A percentile compares a stretch with the other conserved stretches of the same genome.
phyloP scores from a whole-genome alignment of 768 basidiomycete species.

The Leccinellum rugosiceps region DNA sequence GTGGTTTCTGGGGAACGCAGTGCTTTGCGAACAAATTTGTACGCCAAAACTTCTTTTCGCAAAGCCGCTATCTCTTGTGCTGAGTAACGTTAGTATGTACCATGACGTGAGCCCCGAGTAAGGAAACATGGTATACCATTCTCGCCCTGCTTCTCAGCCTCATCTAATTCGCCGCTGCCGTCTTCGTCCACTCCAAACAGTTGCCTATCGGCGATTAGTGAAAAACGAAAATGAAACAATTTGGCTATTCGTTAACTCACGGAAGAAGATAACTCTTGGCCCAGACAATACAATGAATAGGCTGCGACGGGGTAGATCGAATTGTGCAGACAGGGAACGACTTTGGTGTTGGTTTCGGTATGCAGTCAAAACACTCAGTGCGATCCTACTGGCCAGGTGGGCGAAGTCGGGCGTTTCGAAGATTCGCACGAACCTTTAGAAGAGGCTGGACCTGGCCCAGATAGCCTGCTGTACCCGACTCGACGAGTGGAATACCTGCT shows the following conservation, averaged over 20 bases:
- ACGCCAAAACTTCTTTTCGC: conserved; percentile 85
- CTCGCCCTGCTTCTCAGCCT: conserved; percentile 90
- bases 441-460: conserved; percentile 96
- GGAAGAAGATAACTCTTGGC: conserved; percentile 94
- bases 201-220: conserved; percentile 51
- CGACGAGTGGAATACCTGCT: conserved; percentile 83
- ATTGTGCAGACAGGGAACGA: conserved; percentile 98
- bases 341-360: conserved; percentile 90
- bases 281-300: conserved; percentile 99
- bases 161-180: conserved; percentile 77
- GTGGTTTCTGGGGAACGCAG: conserved; percentile 44
- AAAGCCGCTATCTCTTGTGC: conserved; percentile 89
- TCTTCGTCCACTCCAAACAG: conserved; percentile 93
- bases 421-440: conserved; percentile 56
- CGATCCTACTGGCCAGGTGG: conserved; percentile 50
- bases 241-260: conserved; percentile 42
- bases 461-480: conserved; percentile 96
- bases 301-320: conserved; percentile 92
- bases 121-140: conserved; percentile 58
- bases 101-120: not conserved
- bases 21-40: conserved; percentile 73
- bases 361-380: conserved; percentile 95
- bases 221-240: not conserved
- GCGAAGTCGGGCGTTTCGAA: not conserved
- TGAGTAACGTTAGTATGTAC: conserved; percentile 29